Base-by-base conservation (phyloP, 1,139 yeast species). In the Hansenula anomala region DNA sequence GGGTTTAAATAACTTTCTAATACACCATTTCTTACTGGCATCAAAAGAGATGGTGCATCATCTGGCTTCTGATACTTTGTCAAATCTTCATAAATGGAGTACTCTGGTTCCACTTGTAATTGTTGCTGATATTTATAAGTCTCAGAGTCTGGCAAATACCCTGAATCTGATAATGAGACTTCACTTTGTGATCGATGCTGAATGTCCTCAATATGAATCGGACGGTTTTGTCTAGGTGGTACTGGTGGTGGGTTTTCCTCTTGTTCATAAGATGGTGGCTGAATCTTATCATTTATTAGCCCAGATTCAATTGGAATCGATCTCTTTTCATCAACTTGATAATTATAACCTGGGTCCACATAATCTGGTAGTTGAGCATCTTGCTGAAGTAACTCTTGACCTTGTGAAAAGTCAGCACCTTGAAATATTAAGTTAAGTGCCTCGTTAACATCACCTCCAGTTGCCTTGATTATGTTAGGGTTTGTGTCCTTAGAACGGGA, bases 1-100 rank as follows among this genome's bases (percentile, higher is more conserved):
- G 76, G 69, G 10, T 69, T 69, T 36, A 69, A 48, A 37, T 66
- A 63, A 12, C 66, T 49, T 32, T 52, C 56, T 20, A 46, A 40
- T 3, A 27, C 25, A 3, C 59, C 61, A 11, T 56, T 51, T 17
- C 55, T 44, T 2, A 56, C 46, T 0, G 76, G 73, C 31, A 71
- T 41, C 18, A 72, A 44, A 6, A 70, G 51, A 0, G 70, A 62
- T 2, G 66, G 61, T 2, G 43, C 22, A 45, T 41, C 37, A 0
- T 31, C 37, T 6, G 34, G 18, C 20, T 40, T 42, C 18, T 42
- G 30, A 36, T 51, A 54, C 26, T 52, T 54, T 4, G 52, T 33
- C 7, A 56, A 38, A 38, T 64, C 66, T 10, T 55, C 56, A 34
- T 51, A 64, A 6, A 62, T 53, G 22, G 57, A 51, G 36, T 53